phyloP scores from a whole-genome alignment of 495 filamentous ascomycete genomes.

The Letharia columbiana region DNA sequence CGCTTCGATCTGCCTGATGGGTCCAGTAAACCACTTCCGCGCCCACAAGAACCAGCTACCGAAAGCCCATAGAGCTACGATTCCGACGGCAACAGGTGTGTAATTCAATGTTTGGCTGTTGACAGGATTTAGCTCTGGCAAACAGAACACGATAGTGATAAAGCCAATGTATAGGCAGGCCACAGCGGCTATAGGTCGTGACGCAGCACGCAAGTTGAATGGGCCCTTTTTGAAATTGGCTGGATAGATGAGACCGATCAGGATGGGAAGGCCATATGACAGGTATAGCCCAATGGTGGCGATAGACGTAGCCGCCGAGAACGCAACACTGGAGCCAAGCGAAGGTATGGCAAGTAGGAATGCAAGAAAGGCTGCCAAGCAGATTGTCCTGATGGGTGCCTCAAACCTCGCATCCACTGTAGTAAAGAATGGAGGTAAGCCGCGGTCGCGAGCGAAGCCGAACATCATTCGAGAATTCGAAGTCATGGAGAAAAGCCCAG shows the following conservation, averaged over 20 bases:
- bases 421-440: slow-evolving; percentile 32
- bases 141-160: slow-evolving; percentile 54
- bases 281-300: slow-evolving; percentile 59
- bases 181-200: slow-evolving; percentile 44
- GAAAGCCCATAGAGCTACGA: slow-evolving; percentile 41
- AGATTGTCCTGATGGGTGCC: slow-evolving; percentile 48
- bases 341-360: slow-evolving; percentile 53
- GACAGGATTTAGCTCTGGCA: slow-evolving; percentile 53
- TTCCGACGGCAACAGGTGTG: slow-evolving; percentile 55
- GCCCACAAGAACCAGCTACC: slow-evolving; percentile 44
- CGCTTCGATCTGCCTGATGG: slow-evolving; percentile 45
- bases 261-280: slow-evolving; percentile 56
- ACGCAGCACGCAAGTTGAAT: slow-evolving; percentile 49
- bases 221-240: slow-evolving; percentile 42
- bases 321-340: slow-evolving; percentile 52
- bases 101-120: slow-evolving; percentile 53
- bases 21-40: slow-evolving; percentile 50
- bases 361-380: slow-evolving; percentile 46
- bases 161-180: slow-evolving; percentile 38
- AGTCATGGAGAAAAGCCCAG: slow-evolving; percentile 50
- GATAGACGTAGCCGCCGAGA: slow-evolving; percentile 51
- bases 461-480: slow-evolving; percentile 60
- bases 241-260: slow-evolving; percentile 45
- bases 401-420: slow-evolving; percentile 42
- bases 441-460: slow-evolving; percentile 48